Evolutionary conservation across 1,139 yeast species (phyloP).

Genomic region (Geotrichum fermentans): DNA sequence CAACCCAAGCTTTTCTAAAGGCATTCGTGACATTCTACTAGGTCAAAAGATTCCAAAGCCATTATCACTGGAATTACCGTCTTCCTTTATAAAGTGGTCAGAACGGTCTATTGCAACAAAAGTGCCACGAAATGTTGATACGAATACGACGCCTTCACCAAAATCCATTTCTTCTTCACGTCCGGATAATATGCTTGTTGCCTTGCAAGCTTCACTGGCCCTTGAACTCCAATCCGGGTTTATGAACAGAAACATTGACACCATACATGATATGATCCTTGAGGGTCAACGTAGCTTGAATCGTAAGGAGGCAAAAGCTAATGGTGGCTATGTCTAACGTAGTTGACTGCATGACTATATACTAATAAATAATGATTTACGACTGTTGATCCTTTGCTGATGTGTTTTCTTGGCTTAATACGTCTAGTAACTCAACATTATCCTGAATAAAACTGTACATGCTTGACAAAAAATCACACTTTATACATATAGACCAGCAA

Average conservation of each 20-base stretch:
- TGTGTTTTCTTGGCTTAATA: no score
- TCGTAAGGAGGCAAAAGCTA: neutral
- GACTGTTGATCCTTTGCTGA: no score
- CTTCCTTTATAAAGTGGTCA: neutral
- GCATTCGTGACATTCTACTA: neutral
- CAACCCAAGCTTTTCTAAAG: slow-evolving; percentile 7
- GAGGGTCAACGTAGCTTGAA: slow-evolving; percentile 1
- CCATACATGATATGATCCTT: slow-evolving; percentile 6
- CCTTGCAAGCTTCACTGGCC: slow-evolving; percentile 8
- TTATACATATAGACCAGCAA: no score
- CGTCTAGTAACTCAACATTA: no score
- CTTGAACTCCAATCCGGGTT: slow-evolving; percentile 11
- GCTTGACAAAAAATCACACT: no score
- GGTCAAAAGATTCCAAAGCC: neutral
- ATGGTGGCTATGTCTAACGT: no score
- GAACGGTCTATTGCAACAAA: neutral
- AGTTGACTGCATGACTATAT: no score
- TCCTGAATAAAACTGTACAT: no score
- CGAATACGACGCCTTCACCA: neutral
- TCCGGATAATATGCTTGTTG: slow-evolving; percentile 6
- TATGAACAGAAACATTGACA: slow-evolving; percentile 5
- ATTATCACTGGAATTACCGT: no score
- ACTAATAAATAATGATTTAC: no score
- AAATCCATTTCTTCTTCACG: no score
- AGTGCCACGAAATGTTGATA: neutral